phyloP scores from a whole-genome alignment of 805 yeast genomes.

The Metschnikowia baotianmanensis region DNA sequence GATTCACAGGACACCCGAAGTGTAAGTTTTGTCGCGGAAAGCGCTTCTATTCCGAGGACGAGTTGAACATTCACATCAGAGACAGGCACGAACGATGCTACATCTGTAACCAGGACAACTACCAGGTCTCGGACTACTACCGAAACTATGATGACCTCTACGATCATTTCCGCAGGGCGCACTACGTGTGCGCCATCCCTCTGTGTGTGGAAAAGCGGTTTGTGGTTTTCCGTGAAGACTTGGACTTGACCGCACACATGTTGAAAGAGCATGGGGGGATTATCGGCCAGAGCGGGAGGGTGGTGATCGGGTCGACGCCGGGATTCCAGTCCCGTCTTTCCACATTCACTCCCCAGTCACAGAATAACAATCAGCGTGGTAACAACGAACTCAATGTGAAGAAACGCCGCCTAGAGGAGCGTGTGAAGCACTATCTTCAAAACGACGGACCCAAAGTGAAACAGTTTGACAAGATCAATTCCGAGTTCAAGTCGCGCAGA shows the following conservation, averaged over 20 bases:
- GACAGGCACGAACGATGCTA: constrained; percentile 85
- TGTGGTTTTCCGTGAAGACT: constrained; percentile 84
- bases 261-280: constrained; percentile 72
- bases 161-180: constrained; percentile 70
- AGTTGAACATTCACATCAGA: constrained; percentile 75
- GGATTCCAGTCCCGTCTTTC: constrained; percentile 60
- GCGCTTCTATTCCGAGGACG: constrained; percentile 87
- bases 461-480: constrained; percentile 50
- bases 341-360: constrained; percentile 41
- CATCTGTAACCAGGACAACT: constrained; percentile 75
- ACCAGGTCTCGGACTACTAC: constrained; percentile 62
- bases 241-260: constrained; percentile 87
- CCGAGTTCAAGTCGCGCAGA: constrained; percentile 43
- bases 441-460: constrained; percentile 48
- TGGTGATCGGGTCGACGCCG: constrained; percentile 38
- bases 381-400: constrained; percentile 49
- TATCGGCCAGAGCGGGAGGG: constrained; percentile 42
- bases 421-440: constrained; percentile 77
- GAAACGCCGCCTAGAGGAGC: constrained; percentile 67
- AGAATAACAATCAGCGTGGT: constrained; percentile 21
- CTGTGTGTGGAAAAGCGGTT: constrained; percentile 84
- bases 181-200: constrained; percentile 74
- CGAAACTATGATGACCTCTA: constrained; percentile 71
- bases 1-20: constrained; percentile 85
- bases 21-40: constrained; percentile 77